Base-by-base conservation (phyloP, 768 basidiomycete species). In the Auriscalpium vulgare region DNA sequence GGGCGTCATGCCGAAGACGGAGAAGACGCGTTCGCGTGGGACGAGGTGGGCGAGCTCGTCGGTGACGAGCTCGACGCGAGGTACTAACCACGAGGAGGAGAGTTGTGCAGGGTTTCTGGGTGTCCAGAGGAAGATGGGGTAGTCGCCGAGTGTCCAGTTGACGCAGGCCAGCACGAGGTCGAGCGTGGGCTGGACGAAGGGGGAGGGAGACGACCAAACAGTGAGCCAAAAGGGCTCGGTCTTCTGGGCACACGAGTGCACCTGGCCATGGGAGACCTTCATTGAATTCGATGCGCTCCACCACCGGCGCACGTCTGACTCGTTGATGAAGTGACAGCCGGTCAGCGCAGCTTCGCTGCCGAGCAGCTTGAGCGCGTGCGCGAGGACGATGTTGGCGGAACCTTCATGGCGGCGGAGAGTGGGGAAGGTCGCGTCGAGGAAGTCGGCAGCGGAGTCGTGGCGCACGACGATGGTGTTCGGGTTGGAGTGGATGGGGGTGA, bases 121-220 rank as follows among this genome's bases (percentile, higher is more conserved):
- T 16, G 73, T 68, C 75, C 78, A 81, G 40, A 83, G 59, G 64
- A 82, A 83, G 54, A 81, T 67, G 34, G 81, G 82, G 53, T 80
- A 72, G 47, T 76, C 69, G 50, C 81, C 76, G 46, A 74, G 59
- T 17, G 69, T 70, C 56, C 71, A 75, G 47, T 67, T 67, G 50
- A 76, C 72, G 60, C 80, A 83, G 11, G 80, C 71, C 46, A 83
- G 53, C 40, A 78, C 71, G 44, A 80, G 58, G 23, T 78, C 74
- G 47, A 80, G 71, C 1, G 66, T 66, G 21, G 61, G 66, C 11
- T 58, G 57, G 1, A 51, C 34, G 37, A 66, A 65, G 13, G 67
- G 62, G n/a, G 69, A 50, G 16, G 69, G 65, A 4, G 62, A 61
- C 29, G 75, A 73, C 75, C 77, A 80, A 29, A 78, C 59, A 5